Evolutionary conservation across 208 protist genomes (phyloP), one percentile per base, ranked within the genome.

Genomic region (Naegleria gruberi): DNA sequence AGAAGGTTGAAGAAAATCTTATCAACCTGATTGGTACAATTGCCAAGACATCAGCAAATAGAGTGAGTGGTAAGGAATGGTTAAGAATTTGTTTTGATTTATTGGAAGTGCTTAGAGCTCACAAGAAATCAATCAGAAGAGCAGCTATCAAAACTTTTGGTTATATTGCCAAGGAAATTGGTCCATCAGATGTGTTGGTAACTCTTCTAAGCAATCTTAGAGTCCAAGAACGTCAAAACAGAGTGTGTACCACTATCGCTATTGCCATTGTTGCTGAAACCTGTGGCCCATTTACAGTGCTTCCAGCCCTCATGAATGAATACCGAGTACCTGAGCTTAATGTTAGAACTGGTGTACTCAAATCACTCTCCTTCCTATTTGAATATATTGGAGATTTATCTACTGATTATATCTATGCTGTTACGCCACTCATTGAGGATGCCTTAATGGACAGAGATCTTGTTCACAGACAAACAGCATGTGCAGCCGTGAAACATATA

Each of bases 291-390:
- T 99, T 99, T 93, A 99, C 98, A 1, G 98, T 99, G 2, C 95
- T 99, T 40, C 99, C 99, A 34, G 98, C 97, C 43, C 93, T 99
- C 0, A 97, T 99, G 92, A 99, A 99, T 93, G 99, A 99, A 95
- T 99, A 99, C 93, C 95, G 97, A 90, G 96, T 99, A 26, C 99
- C 98, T 40, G 98, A 99, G 92, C 94, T 99, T 30, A 98, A 98
- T 93, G 97, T 99, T 46, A 97, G 98, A 91, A 97, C 98, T 93
- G 95, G 96, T 65, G 97, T 99, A n/a, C 94, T 99, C 44, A 99
- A 99, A 94, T 94, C 98, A 0, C 93, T 99, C 17, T 97, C 97
- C 41, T 99, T 99, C 94, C 94, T 99, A 41, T 99, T 99, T 93
- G 98, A 99, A 92, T 99, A 98, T 81, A 99, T 99, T 93, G 99